These are phyloP conservation scores for Apophysomyces ossiformis DNA, from an alignment of 371 early-diverging fungal genomes.

Conservation along the genomic window DNA sequence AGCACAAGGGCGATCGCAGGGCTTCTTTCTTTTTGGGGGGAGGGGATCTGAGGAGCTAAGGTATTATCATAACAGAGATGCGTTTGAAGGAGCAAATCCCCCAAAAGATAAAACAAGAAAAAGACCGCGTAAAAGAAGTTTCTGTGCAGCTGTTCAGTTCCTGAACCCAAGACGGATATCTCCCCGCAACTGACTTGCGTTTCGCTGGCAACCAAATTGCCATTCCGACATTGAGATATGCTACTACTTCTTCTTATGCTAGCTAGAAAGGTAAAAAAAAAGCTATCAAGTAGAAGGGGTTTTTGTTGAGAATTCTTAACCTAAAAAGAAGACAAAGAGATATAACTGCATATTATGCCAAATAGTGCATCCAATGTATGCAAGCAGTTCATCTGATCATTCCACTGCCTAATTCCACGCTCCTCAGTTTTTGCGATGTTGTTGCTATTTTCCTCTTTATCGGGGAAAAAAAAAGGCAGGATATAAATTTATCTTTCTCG, in stretches of 20 bases:
- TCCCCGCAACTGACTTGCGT: not conserved
- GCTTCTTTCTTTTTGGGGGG: slow-evolving; percentile 2
- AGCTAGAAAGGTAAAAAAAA: not conserved
- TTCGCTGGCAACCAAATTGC: not conserved
- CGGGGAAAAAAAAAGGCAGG: not conserved
- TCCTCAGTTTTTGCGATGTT: not conserved
- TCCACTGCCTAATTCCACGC: not conserved
- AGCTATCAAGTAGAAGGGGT: not conserved
- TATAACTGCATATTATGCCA: slow-evolving; percentile 4
- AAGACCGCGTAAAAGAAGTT: slow-evolving; percentile 4
- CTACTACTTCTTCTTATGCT: not conserved
- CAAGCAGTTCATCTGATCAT: not conserved
- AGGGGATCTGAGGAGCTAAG: slow-evolving; percentile 1
- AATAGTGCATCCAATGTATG: slow-evolving; percentile 6
- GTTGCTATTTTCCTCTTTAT: not conserved
- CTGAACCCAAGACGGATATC: not conserved
- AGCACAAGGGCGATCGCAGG: not conserved
- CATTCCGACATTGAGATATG: not conserved
- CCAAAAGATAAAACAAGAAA: not conserved
- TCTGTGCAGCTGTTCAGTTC: not conserved
- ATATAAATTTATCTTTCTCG: not conserved
- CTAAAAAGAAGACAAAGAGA: not conserved
- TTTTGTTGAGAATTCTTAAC: not conserved
- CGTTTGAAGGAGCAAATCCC: not conserved
- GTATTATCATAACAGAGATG: not conserved